These are phyloP conservation scores for Neofusicoccum ribis DNA, from an alignment of 2,329 filamentous ascomycete species.

Conservation along the genomic window DNA sequence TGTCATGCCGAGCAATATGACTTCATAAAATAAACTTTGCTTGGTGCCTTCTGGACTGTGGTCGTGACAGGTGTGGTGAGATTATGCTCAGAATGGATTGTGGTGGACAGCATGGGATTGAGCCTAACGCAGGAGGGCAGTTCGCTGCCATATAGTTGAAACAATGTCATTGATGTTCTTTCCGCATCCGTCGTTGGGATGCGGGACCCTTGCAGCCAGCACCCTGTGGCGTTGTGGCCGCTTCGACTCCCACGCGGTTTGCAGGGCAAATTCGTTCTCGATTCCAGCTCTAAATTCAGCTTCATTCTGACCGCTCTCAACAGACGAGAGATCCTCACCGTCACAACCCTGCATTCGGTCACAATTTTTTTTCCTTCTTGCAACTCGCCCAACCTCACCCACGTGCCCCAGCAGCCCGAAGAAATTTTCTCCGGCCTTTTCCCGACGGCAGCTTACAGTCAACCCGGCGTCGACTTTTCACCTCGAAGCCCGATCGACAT, in stretches of 20 bases:
- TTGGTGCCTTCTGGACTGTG: neutral
- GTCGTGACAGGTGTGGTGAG: neutral
- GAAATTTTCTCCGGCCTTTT: slow-evolving; percentile 1
- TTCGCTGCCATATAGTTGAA: neutral
- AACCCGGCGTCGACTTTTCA: no score
- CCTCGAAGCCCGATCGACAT: neutral
- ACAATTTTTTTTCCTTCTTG: no score
- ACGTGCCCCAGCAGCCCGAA: neutral
- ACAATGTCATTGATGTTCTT: neutral
- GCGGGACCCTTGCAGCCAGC: neutral
- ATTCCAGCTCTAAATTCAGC: no score
- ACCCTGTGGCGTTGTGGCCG: neutral
- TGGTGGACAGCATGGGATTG: no score
- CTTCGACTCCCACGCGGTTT: neutral
- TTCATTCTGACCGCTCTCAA: no score
- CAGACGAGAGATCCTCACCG: no score
- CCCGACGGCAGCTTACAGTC: neutral
- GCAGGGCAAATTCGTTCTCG: no score
- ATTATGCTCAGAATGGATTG: no score
- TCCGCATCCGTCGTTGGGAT: neutral
- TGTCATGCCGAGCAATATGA: neutral
- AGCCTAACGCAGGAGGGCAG: neutral
- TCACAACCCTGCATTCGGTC: no score
- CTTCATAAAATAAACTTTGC: neutral
- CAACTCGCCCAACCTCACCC: neutral